phyloP scores from a whole-genome alignment of 306 rosid genomes.

The Myrica gale region DNA sequence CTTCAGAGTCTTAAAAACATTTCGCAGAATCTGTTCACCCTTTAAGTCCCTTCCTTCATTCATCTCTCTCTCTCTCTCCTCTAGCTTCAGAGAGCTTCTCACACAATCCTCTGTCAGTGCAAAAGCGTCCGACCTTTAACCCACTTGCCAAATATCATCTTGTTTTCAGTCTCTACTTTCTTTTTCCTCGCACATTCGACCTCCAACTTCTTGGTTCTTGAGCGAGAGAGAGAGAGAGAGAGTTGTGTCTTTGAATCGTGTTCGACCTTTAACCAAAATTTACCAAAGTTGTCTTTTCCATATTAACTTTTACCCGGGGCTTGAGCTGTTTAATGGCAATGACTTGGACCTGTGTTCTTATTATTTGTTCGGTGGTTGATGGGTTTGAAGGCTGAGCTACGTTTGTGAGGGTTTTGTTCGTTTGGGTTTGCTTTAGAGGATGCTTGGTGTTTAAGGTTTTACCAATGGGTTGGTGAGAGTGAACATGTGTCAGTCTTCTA shows the following conservation, averaged over 20 bases:
- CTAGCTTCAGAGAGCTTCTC: background rate
- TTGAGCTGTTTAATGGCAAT: constrained; percentile 43
- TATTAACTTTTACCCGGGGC: constrained; percentile 33
- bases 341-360: constrained; percentile 24
- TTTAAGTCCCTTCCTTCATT: constrained; percentile 19
- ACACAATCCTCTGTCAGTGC: constrained; percentile 11
- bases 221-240: background rate
- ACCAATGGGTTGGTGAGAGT: constrained; percentile 58
- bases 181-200: constrained; percentile 30
- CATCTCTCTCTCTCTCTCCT: constrained; percentile 12
- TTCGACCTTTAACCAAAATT: constrained; percentile 17
- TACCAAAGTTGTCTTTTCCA: constrained; percentile 15
- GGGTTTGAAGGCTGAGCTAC: constrained; percentile 33
- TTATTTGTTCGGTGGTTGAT: constrained; percentile 23
- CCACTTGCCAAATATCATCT: constrained; percentile 34
- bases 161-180: constrained; percentile 20
- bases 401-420: constrained; percentile 25
- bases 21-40: constrained; percentile 34
- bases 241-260: constrained; percentile 2
- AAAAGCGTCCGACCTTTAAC: constrained; percentile 19
- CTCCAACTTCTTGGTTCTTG: constrained; percentile 3
- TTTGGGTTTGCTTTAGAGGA: constrained; percentile 41
- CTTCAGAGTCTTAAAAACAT: constrained; percentile 40
- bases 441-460: constrained; percentile 68
- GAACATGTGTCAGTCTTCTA: constrained; percentile 50